These are phyloP conservation scores for Trifolium fragiferum DNA, from an alignment of 306 rosid species.

Conservation along the genomic window DNA sequence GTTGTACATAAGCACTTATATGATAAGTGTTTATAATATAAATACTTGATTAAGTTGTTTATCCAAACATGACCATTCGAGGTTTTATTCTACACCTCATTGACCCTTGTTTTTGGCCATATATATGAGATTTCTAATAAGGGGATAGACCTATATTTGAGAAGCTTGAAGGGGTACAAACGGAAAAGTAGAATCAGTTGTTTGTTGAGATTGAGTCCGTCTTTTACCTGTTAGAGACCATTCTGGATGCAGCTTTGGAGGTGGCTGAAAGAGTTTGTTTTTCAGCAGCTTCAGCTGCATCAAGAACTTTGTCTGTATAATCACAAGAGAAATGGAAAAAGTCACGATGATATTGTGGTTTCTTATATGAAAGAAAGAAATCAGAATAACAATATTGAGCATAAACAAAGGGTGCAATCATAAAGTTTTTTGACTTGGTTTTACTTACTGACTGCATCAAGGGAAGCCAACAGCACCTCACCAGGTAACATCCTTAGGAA, in stretches of 20 bases:
- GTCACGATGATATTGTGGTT: neutral
- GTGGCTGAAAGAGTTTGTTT: slow-evolving; percentile 83
- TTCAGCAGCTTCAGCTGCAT: slow-evolving; percentile 95
- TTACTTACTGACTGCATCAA: slow-evolving; percentile 91
- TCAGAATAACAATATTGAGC: too few relatives aligned
- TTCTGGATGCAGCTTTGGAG: slow-evolving; percentile 66
- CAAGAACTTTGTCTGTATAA: slow-evolving; percentile 78
- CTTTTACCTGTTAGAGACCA: slow-evolving; percentile 70
- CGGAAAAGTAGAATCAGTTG: neutral
- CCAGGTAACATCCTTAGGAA: slow-evolving; percentile 89
- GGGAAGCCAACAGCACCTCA: slow-evolving; percentile 85
- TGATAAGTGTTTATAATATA: too few relatives aligned
- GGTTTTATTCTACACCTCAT: too few relatives aligned
- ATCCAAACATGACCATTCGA: too few relatives aligned
- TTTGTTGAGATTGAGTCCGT: neutral
- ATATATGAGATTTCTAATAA: too few relatives aligned
- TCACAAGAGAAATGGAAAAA: slow-evolving; percentile 9
- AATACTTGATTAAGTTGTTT: too few relatives aligned
- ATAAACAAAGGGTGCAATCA: too few relatives aligned
- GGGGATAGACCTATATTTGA: too few relatives aligned
- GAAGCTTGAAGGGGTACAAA: neutral
- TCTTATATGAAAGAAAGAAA: neutral
- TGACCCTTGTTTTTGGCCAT: too few relatives aligned
- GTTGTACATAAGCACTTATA: too few relatives aligned
- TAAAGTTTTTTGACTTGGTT: neutral